phyloP scores from a whole-genome alignment of 228 moss, liverwort and hornwort species.

The Sphagnum magellanicum region DNA sequence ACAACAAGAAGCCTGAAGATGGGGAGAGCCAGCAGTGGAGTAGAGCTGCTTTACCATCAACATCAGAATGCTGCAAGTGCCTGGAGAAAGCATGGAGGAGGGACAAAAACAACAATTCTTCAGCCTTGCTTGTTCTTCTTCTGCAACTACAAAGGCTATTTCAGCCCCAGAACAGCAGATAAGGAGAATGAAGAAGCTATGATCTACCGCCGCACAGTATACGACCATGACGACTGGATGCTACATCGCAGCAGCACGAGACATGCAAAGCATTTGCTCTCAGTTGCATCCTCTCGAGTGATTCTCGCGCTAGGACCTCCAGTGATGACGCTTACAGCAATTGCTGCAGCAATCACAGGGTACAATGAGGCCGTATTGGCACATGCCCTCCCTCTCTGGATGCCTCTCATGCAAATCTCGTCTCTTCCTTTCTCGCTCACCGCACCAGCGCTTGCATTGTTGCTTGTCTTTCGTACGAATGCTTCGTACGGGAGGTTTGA shows the following conservation, averaged over 20 bases:
- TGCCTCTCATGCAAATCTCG: conserved; percentile 63
- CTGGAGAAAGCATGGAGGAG: conserved; percentile 15
- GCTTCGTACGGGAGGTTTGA: conserved; percentile 68
- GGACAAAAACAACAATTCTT: conserved; percentile 1
- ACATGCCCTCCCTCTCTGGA: conserved; percentile 33
- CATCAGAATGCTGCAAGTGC: conserved; percentile 6
- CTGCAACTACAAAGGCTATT: conserved; percentile 19
- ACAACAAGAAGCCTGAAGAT: conserved; percentile 4
- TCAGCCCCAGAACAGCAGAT: conserved; percentile 27
- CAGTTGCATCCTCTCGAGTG: conserved; percentile 55
- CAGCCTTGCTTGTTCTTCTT: conserved; percentile 9
- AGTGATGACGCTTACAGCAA: conserved; percentile 38
- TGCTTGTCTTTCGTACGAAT: conserved; percentile 76
- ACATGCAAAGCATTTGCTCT: conserved; percentile 53
- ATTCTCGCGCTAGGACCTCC: conserved; percentile 46
- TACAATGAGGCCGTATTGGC: conserved; percentile 45
- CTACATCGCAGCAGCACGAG: conserved; percentile 72
- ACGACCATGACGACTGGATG: conserved; percentile 61
- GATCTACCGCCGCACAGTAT: conserved; percentile 53
- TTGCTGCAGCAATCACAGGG: conserved; percentile 29
- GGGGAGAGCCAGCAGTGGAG: conserved; percentile 10
- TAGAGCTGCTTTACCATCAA: neutral
- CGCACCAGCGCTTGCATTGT: conserved; percentile 54
- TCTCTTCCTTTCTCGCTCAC: conserved; percentile 60
- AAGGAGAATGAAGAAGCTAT: conserved; percentile 45